Conservation (phyloP, 176 grass and related monocot genomes). For the Pharus latifolius region DNA sequence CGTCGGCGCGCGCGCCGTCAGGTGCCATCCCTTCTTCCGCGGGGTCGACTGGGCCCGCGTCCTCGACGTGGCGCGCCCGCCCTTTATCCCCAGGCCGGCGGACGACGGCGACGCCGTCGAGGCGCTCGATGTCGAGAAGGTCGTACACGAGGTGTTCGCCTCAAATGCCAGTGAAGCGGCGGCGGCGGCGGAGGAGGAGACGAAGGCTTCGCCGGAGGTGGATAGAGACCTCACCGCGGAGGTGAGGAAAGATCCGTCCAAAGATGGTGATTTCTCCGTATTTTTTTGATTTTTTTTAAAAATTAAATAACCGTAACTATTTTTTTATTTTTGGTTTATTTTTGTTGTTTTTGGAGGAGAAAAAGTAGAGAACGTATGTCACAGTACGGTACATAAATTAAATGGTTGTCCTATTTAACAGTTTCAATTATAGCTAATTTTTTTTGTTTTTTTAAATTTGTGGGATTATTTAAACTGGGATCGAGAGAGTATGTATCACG, state of each 20-base stretch:
- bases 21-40: slow-evolving; percentile 73
- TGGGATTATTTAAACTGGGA: too few species aligned
- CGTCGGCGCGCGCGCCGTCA: slow-evolving; percentile 48
- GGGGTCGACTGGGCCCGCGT: slow-evolving; percentile 75
- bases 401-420: too few species aligned
- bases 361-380: background rate
- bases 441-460: too few species aligned
- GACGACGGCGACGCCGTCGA: slow-evolving; percentile 2
- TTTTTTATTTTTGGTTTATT: background rate
- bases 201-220: background rate
- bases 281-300: too few species aligned
- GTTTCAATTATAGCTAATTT: too few species aligned
- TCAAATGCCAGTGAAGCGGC: slow-evolving; percentile 8
- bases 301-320: too few species aligned
- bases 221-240: background rate
- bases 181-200: background rate
- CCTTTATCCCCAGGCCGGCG: slow-evolving; percentile 48
- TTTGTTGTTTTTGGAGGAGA: background rate
- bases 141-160: slow-evolving; percentile 60
- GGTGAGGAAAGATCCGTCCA: slow-evolving; percentile 22
- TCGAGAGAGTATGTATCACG: too few species aligned
- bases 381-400: too few species aligned
- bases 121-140: slow-evolving; percentile 76
- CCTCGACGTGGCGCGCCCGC: slow-evolving; percentile 60
- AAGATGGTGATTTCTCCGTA: slow-evolving; percentile 47